A percentile compares a stretch with the other conserved stretches of the same genome.
phyloP scores from a whole-genome alignment of 2,329 filamentous ascomycete species.

The Celoporthe dispersa region DNA sequence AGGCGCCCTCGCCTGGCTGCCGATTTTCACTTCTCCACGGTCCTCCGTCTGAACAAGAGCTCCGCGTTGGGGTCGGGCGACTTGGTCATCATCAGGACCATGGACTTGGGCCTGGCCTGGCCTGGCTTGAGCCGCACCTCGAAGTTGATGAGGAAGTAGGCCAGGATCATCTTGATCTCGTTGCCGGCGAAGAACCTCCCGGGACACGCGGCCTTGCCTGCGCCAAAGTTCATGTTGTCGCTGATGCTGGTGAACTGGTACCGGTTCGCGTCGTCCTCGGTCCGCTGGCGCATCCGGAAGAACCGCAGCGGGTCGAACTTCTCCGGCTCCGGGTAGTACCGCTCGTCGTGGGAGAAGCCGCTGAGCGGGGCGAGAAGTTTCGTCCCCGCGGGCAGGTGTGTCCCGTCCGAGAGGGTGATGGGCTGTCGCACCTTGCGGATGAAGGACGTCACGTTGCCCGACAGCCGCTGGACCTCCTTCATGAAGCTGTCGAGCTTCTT shows the following conservation, averaged over 20 bases:
- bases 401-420: slow-evolving; percentile 51
- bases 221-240: slow-evolving; percentile 52
- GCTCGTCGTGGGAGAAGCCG: slow-evolving; percentile 47
- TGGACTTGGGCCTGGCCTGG: slow-evolving; percentile 44
- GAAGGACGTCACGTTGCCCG: slow-evolving; percentile 50
- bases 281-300: slow-evolving; percentile 48
- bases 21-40: slow-evolving; percentile 28
- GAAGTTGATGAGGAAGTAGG: slow-evolving; percentile 48
- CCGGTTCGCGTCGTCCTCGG: slow-evolving; percentile 42
- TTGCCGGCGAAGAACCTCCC: slow-evolving; percentile 53
- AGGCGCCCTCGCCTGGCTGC: neutral
- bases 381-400: slow-evolving; percentile 47
- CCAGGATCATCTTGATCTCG: slow-evolving; percentile 50
- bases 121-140: slow-evolving; percentile 47
- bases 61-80: slow-evolving; percentile 46
- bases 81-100: slow-evolving; percentile 47
- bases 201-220: slow-evolving; percentile 53
- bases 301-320: slow-evolving; percentile 55
- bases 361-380: slow-evolving; percentile 47
- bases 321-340: slow-evolving; percentile 46
- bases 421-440: slow-evolving; percentile 52
- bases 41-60: slow-evolving; percentile 45
- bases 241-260: slow-evolving; percentile 49
- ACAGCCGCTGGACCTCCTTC: slow-evolving; percentile 47
- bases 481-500: slow-evolving; percentile 56